Evolutionary conservation across 169 alveolate genomes (phyloP), one percentile per base, ranked within the genome.

Genomic region (Plasmodium inui): DNA sequence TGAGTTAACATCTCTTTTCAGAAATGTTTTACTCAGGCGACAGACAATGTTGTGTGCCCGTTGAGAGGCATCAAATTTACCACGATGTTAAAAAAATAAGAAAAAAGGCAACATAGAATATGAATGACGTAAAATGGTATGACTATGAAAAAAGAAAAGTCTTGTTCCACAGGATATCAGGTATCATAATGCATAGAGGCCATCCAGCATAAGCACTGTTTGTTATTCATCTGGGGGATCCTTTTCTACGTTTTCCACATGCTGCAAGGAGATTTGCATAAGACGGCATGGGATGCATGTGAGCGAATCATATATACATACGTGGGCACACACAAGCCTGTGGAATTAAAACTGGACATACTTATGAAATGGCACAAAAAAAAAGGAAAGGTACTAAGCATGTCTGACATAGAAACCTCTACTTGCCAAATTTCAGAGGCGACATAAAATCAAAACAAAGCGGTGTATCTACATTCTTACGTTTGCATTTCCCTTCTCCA

Each of bases 401-500:
- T 9, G 46, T 32, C 34, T 74, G 32, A 2, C 30, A 39, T 3
- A 14, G 83, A 34, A 74, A n/a, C 30, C 30, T 34, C 83, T 32
- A 28, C 22, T n/a, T n/a, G 57, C 19, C 14, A 17, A 74, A n/a
- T 32, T 74, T 30, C 44, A 74, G 22, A 44, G 22, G 76, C 30
- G 17, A 28, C 12, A 67, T 67, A 28, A 26, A 67, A 22, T 67
- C 17, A 26, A 67, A 67, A 67, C 37, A 28, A 67, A 67, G 55
- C 44, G 61, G 46, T 26, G 61, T 50, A 50, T 88, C 17, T 61
- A 39, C 82, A 61, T 9, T 28, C 82, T 61, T 89, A 89, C 94
- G n/a, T 53, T 78, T 89, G 82, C 39, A 57, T 61, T 89, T 39
- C 73, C 94, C 74, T 85, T 86, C 82, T 89, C 94, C 28, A 89